A percentile compares a stretch with the other conserved stretches of the same genome.
Conservation (phyloP, 2,329 filamentous ascomycete species). For the Aspergillus puulaauensis region DNA sequence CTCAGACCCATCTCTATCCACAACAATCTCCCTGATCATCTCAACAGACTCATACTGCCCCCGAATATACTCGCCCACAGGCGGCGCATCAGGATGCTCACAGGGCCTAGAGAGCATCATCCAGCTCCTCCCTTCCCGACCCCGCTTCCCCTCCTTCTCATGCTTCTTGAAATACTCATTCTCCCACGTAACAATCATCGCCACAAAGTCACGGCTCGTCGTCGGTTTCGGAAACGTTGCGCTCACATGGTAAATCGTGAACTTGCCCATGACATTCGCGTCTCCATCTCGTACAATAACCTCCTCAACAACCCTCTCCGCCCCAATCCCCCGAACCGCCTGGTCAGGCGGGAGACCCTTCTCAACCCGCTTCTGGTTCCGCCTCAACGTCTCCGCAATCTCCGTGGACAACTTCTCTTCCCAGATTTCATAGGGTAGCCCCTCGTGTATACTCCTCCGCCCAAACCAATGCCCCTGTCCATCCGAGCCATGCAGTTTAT, state of each 20-base stretch:
- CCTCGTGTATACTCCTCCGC: constrained; percentile 76
- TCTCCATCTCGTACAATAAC: constrained; percentile 52
- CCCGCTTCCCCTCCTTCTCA: constrained; percentile 16
- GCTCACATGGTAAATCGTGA: constrained; percentile 75
- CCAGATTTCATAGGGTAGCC: constrained; percentile 74
- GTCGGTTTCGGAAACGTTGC: constrained; percentile 90
- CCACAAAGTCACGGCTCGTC: constrained; percentile 83
- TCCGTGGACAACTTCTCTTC: constrained; percentile 73
- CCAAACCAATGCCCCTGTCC: constrained; percentile 89
- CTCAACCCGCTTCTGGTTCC: constrained; percentile 67
- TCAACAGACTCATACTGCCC: constrained; percentile 91
- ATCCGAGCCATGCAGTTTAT: constrained; percentile 76
- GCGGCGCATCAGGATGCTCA: constrained; percentile 69
- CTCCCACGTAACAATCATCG: constrained; percentile 69
- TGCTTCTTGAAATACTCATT: constrained; percentile 31
- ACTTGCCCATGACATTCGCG: constrained; percentile 20
- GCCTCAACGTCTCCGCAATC: constrained; percentile 74
- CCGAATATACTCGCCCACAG: constrained; percentile 71
- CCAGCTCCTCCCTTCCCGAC: constrained; percentile 61
- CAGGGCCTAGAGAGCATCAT: constrained; percentile 88
- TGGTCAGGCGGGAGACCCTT: constrained; percentile 67
- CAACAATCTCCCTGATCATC: constrained; percentile 78
- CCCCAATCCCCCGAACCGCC: constrained; percentile 81
- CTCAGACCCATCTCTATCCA: constrained; percentile 9
- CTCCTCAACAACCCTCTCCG: constrained; percentile 71